A percentile compares a stretch with the other conserved stretches of the same genome.
These are phyloP conservation scores for Polygonum aviculare DNA, from an alignment of 148 eudicot species.

Conservation along the genomic window DNA sequence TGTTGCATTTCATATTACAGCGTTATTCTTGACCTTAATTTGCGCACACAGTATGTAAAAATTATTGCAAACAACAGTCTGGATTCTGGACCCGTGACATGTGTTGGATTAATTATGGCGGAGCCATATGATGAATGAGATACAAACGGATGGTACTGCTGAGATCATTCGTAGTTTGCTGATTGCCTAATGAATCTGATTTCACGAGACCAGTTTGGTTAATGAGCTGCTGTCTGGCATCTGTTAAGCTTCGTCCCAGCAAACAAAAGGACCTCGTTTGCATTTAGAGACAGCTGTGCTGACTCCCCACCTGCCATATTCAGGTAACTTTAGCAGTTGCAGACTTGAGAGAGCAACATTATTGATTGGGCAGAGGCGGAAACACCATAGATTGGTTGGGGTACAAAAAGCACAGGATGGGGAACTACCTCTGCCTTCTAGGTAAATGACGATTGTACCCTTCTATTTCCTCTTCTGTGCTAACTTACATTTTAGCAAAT, in stretches of 20 bases:
- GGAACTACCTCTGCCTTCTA: not conserved
- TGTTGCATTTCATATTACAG: conserved; percentile 8
- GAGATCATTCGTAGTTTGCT: not conserved
- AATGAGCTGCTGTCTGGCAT: not conserved
- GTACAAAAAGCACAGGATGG: conserved; percentile 7
- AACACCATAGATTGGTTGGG: conserved; percentile 9
- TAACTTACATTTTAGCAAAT: not conserved
- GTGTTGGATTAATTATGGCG: not conserved
- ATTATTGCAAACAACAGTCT: not conserved
- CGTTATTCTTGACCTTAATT: not conserved
- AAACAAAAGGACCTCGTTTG: conserved; percentile 6
- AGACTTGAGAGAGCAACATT: conserved; percentile 5
- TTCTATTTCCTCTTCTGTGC: not conserved
- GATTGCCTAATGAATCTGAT: not conserved
- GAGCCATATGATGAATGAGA: not conserved
- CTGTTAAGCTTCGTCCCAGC: not conserved
- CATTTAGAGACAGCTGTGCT: not conserved
- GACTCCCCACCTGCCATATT: not conserved
- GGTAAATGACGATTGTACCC: conserved; percentile 23
- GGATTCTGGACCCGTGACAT: not conserved
- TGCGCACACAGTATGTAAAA: not conserved
- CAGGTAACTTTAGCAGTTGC: not conserved
- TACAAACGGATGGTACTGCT: not conserved
- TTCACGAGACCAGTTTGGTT: not conserved
- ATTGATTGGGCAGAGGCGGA: conserved; percentile 3